Conservation (phyloP, 2,329 filamentous ascomycete species). For the Thielaviopsis punctulata region DNA sequence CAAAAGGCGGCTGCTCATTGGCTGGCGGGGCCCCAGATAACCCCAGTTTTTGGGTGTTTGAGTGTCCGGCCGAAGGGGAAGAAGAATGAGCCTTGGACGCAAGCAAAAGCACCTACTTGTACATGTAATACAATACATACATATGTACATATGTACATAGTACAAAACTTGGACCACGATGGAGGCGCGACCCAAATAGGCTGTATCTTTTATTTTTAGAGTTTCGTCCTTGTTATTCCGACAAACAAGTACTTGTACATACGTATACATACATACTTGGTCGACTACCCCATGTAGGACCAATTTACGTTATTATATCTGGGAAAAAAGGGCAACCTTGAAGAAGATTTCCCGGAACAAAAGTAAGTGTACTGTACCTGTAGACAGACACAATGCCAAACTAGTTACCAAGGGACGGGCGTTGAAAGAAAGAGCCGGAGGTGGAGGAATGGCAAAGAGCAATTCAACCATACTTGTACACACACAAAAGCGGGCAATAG, state of each 20-base stretch:
- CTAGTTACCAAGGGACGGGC: background rate
- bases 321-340: too few species aligned
- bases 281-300: too few species aligned
- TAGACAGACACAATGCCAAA: background rate
- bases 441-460: background rate
- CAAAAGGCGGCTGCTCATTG: background rate
- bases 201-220: too few species aligned
- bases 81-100: background rate
- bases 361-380: too few species aligned
- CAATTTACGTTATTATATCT: too few species aligned
- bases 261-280: background rate
- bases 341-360: constrained; percentile 9
- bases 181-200: too few species aligned
- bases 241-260: background rate
- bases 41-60: constrained; percentile 2
- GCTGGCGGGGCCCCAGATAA: background rate
- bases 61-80: constrained; percentile 3
- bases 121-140: background rate
- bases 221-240: too few species aligned
- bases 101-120: background rate
- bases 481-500: background rate
- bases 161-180: too few species aligned
- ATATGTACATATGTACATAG: too few species aligned
- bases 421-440: background rate
- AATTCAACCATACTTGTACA: too few species aligned